phyloP scores from a whole-genome alignment of 2,329 filamentous ascomycete genomes.

The Akanthomyces lecanii region DNA sequence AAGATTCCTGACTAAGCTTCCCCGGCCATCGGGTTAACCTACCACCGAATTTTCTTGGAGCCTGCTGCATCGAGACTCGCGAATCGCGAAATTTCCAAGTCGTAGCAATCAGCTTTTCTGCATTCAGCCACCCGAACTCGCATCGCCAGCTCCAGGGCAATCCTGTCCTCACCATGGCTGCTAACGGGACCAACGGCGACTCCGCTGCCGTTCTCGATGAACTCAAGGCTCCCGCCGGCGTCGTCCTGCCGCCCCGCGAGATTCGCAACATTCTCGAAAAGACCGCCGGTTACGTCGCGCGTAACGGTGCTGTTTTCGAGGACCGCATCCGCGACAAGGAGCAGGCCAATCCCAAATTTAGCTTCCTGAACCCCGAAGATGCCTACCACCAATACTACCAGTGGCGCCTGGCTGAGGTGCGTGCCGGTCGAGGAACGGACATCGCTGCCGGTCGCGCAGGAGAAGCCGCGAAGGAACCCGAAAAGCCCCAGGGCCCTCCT shows the following conservation, averaged over 20 bases:
- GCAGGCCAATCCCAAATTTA: slow-evolving; percentile 81
- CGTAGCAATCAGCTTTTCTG: background rate
- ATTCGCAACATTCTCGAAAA: slow-evolving; percentile 86
- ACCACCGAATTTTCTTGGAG: background rate
- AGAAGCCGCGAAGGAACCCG: slow-evolving; percentile 51
- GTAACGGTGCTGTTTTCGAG: slow-evolving; percentile 67
- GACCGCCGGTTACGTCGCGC: slow-evolving; percentile 84
- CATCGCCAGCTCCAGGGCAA: slow-evolving; percentile 1
- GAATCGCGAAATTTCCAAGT: slow-evolving; percentile 12
- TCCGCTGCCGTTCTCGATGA: slow-evolving; percentile 54
- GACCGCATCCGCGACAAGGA: slow-evolving; percentile 84
- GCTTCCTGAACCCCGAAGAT: slow-evolving; percentile 75
- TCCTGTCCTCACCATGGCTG: slow-evolving; percentile 31
- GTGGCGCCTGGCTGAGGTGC: slow-evolving; percentile 87
- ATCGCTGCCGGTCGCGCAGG: slow-evolving; percentile 70
- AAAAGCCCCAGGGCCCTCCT: slow-evolving; percentile 74
- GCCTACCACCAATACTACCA: slow-evolving; percentile 83
- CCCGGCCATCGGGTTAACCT: slow-evolving; percentile 2
- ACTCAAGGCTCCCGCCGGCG: slow-evolving; percentile 73
- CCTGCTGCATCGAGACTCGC: background rate
- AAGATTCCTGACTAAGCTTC: slow-evolving; percentile 1
- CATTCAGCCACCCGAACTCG: background rate
- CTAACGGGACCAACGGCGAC: slow-evolving; percentile 48
- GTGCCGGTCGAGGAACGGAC: slow-evolving; percentile 73
- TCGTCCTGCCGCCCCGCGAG: slow-evolving; percentile 85